Percentiles rank a stretch among this genome's conserved stretches.
These are phyloP conservation scores for Pseudopithomyces maydicus DNA, from an alignment of 2,329 filamentous ascomycete genomes.

Conservation along the genomic window DNA sequence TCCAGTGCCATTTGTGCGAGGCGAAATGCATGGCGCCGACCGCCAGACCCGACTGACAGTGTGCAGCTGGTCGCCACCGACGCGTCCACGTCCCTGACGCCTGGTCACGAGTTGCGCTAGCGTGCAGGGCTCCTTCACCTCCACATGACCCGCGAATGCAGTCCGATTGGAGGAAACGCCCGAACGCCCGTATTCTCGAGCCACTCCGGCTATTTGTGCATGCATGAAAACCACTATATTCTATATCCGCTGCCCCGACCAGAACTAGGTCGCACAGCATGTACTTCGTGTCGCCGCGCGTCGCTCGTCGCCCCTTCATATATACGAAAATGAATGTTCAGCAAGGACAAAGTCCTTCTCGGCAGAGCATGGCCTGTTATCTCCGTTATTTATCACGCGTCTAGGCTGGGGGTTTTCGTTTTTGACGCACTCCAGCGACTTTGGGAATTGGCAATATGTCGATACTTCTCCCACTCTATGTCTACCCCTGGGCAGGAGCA, in stretches of 20 bases:
- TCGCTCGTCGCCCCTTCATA: constrained; percentile 13
- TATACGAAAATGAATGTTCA: constrained; percentile 9
- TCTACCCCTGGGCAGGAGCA: constrained; percentile 54
- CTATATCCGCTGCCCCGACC: constrained; percentile 15
- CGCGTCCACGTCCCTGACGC: constrained; percentile 3
- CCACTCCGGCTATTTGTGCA: constrained; percentile 6
- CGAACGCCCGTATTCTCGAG: no score
- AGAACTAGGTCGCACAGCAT: neutral
- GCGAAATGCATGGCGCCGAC: neutral
- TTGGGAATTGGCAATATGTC: constrained; percentile 25
- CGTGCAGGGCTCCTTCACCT: neutral
- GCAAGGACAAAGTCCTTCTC: neutral
- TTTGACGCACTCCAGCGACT: neutral
- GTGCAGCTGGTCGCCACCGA: neutral
- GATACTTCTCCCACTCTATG: constrained; percentile 57
- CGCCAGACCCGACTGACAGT: neutral
- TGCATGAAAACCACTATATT: constrained; percentile 5
- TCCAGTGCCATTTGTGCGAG: constrained; percentile 42
- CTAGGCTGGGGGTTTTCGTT: neutral
- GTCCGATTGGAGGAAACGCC: no score
- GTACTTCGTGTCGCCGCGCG: neutral
- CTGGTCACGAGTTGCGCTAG: constrained; percentile 13
- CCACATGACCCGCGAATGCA: neutral
- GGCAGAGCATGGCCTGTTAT: neutral
- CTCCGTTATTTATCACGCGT: constrained; percentile 3